Evolutionary conservation across 2,329 filamentous ascomycete species (phyloP).

Genomic region (Dactylellina leptospora): DNA sequence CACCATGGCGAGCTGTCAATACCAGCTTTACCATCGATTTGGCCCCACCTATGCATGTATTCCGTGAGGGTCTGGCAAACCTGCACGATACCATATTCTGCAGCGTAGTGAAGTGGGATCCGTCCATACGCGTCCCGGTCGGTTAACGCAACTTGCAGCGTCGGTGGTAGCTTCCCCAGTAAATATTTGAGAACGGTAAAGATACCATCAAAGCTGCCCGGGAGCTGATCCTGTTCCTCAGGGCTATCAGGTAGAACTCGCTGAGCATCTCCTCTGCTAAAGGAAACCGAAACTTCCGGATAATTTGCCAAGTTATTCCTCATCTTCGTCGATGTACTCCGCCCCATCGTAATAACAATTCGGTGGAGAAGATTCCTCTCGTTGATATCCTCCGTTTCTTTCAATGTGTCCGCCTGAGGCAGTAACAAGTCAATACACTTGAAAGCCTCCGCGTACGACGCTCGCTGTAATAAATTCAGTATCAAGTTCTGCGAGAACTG

Average conservation of each 20-base stretch:
- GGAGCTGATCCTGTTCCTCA: slow-evolving; percentile 45
- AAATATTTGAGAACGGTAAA: slow-evolving; percentile 61
- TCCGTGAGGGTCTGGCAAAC: slow-evolving; percentile 87
- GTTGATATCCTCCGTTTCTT: slow-evolving; percentile 92
- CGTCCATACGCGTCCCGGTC: slow-evolving; percentile 81
- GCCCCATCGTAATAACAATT: slow-evolving; percentile 88
- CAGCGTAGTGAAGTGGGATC: slow-evolving; percentile 88
- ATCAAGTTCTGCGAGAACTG: slow-evolving; percentile 69
- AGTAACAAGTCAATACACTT: slow-evolving; percentile 77
- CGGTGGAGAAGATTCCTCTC: slow-evolving; percentile 92
- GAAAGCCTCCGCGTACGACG: slow-evolving; percentile 75
- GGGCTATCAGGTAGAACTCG: slow-evolving; percentile 18
- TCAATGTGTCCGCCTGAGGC: slow-evolving; percentile 72
- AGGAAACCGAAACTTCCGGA: slow-evolving; percentile 63
- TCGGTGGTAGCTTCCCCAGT: slow-evolving; percentile 73
- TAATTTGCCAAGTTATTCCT: slow-evolving; percentile 62
- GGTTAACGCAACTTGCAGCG: slow-evolving; percentile 74
- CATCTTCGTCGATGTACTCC: slow-evolving; percentile 70
- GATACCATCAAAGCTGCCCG: slow-evolving; percentile 46
- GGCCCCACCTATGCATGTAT: slow-evolving; percentile 86
- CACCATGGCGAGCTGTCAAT: slow-evolving; percentile 91
- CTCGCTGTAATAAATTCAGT: slow-evolving; percentile 80
- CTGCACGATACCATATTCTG: slow-evolving; percentile 92
- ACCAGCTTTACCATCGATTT: slow-evolving; percentile 83
- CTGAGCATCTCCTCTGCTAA: slow-evolving; percentile 18